phyloP scores from a whole-genome alignment of 1,284 basidiomycete species.

The Fomitiporia mediterranea region DNA sequence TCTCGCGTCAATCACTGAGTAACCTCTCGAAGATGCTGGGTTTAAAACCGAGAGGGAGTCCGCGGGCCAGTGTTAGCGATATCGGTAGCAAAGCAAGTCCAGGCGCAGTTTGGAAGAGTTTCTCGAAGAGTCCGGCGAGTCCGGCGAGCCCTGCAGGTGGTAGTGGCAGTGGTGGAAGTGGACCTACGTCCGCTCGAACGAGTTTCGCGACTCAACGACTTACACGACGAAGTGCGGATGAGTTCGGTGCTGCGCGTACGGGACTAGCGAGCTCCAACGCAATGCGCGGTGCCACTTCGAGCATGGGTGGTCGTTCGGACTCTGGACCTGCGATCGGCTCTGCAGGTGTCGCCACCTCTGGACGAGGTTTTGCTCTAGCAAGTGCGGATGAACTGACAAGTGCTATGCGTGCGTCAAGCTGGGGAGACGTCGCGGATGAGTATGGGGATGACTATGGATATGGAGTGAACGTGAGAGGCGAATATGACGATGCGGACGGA shows the following conservation, averaged over 20 bases:
- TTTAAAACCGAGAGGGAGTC: constrained; percentile 4
- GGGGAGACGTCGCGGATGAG: constrained; percentile 15
- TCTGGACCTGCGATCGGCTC: constrained; percentile 7
- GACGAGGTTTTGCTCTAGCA: constrained; percentile 4
- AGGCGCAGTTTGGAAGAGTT: constrained; percentile 1
- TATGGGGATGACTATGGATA: constrained; percentile 13
- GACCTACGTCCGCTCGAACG: not conserved
- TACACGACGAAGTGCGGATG: constrained; percentile 11
- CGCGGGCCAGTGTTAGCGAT: constrained; percentile 6
- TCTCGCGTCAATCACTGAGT: constrained; percentile 5
- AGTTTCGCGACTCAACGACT: constrained; percentile 13
- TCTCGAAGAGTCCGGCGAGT: not conserved
- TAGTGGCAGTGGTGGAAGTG: not conserved
- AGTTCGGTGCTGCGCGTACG: constrained; percentile 7
- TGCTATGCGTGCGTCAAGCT: constrained; percentile 17
- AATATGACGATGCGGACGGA: constrained; percentile 2
- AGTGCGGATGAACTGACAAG: constrained; percentile 16
- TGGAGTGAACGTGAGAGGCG: not conserved
- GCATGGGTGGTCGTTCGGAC: constrained; percentile 3
- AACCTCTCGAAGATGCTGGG: constrained; percentile 5
- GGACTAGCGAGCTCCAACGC: not conserved
- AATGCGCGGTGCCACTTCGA: not conserved
- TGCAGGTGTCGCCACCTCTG: not conserved
- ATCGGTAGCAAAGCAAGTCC: constrained; percentile 5
- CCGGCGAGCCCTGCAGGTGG: not conserved